phyloP scores from a whole-genome alignment of 2,329 filamentous ascomycete species.

The Fusarium sp. region DNA sequence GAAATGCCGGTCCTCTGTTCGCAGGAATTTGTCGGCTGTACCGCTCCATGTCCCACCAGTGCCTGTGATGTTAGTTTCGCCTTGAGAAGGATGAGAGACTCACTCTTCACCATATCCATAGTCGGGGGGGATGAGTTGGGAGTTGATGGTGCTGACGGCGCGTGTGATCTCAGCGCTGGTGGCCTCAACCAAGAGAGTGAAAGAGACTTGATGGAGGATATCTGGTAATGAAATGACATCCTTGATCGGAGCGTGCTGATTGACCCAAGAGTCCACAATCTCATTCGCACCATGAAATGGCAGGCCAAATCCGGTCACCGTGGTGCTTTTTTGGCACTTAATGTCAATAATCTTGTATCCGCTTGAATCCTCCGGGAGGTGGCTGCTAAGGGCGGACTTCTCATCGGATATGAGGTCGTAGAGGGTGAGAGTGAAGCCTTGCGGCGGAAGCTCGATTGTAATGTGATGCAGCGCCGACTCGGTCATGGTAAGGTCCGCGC shows the following conservation, averaged over 20 bases:
- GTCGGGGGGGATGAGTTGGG: fast-evolving
- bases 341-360: background rate
- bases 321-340: background rate
- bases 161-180: fast-evolving
- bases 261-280: background rate
- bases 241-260: background rate
- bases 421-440: fast-evolving
- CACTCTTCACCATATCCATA: background rate
- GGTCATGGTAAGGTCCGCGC: fast-evolving
- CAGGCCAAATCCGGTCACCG: background rate
- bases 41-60: background rate
- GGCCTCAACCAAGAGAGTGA: background rate
- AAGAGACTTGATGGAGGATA: background rate
- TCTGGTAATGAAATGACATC: background rate
- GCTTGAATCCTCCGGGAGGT: background rate
- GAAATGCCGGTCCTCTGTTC: background rate
- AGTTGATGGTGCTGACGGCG: fast-evolving
- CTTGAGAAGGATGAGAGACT: background rate
- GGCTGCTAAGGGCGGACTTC: background rate
- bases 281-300: background rate
- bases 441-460: background rate
- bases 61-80: background rate
- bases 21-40: background rate
- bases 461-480: background rate
- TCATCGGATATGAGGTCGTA: background rate